A percentile compares a stretch with the other conserved stretches of the same genome.
Conservation (phyloP, 768 basidiomycete species). For the Phaffia tasmanica region DNA sequence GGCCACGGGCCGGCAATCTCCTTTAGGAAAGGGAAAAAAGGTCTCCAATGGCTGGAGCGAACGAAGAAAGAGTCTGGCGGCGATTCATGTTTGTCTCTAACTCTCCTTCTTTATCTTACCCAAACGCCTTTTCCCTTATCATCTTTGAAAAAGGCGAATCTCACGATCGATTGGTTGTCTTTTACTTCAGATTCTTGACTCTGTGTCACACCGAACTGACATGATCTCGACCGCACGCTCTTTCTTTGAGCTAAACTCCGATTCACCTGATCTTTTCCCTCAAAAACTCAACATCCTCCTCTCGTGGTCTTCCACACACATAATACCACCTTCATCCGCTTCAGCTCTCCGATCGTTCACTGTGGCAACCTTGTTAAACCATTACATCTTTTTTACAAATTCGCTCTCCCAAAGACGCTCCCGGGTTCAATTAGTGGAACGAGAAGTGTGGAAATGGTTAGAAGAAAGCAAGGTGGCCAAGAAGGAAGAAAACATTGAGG, state of each 20-base stretch:
- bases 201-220: background rate
- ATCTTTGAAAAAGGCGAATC: background rate
- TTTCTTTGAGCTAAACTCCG: background rate
- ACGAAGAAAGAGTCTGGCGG: constrained; percentile 13
- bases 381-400: background rate
- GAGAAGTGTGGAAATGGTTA: constrained; percentile 16
- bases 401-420: background rate
- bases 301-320: constrained; percentile 23
- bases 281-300: constrained; percentile 26
- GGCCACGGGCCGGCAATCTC: background rate
- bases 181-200: constrained; percentile 21
- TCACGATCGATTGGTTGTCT: constrained; percentile 13
- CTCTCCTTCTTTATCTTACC: background rate
- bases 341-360: constrained; percentile 9
- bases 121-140: background rate
- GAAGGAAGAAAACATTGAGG: constrained; percentile 9
- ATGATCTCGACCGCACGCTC: background rate
- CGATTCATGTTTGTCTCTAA: constrained; percentile 9
- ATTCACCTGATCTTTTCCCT: constrained; percentile 6
- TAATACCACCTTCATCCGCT: background rate
- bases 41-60: constrained; percentile 16
- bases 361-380: constrained; percentile 15
- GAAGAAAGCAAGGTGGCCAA: constrained; percentile 9
- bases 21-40: constrained; percentile 5
- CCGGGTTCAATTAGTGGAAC: background rate